These are phyloP conservation scores for Polygonum maritimum DNA, from an alignment of 148 eudicot species.

Conservation along the genomic window DNA sequence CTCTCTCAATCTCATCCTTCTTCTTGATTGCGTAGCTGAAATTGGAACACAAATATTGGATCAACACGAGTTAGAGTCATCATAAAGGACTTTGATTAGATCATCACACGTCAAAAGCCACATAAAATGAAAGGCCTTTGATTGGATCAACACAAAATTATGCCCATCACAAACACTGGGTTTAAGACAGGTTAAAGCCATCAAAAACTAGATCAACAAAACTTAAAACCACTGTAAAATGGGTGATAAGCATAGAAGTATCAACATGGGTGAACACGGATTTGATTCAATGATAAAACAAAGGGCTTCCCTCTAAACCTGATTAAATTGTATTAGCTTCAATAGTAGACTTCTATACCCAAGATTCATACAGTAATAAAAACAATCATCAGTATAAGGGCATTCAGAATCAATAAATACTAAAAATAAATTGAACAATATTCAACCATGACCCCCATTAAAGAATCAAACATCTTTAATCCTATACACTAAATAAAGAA, in stretches of 20 bases:
- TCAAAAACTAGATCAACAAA: neutral
- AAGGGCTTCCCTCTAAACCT: too few species aligned
- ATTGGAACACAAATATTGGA: neutral
- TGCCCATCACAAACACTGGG: neutral
- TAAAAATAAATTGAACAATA: too few species aligned
- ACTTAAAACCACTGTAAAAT: neutral
- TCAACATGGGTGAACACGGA: too few species aligned
- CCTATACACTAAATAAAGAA: too few species aligned
- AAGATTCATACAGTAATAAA: too few species aligned
- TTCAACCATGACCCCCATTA: neutral
- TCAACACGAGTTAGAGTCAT: neutral
- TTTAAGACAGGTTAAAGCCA: neutral
- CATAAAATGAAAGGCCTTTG: too few species aligned
- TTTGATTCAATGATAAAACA: too few species aligned
- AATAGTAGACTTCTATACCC: too few species aligned
- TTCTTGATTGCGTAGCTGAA: constrained; percentile 11
- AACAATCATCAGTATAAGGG: neutral
- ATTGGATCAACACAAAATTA: neutral
- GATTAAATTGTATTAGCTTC: too few species aligned
- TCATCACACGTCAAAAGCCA: neutral
- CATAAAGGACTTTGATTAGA: neutral
- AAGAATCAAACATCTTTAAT: neutral
- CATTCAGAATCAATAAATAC: neutral
- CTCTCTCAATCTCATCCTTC: constrained; percentile 12
- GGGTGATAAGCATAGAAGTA: too few species aligned